Evolutionary conservation across 257 asterid species (phyloP).

Genomic region (Fraxinus quadrangulata): DNA sequence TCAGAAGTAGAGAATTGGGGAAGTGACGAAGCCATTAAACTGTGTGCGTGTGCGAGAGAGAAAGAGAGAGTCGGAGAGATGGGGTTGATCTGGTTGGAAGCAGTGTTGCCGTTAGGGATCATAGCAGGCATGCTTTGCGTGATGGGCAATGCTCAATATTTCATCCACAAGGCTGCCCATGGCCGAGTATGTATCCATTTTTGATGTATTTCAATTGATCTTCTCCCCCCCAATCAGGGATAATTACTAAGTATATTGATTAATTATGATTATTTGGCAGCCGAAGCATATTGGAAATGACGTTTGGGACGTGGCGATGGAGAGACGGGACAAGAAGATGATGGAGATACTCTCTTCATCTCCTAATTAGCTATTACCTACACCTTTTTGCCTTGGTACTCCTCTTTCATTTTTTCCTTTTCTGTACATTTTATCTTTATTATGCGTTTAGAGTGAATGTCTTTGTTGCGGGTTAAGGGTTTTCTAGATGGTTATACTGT

Average conservation of each 20-base stretch:
- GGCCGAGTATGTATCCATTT: conserved; percentile 64
- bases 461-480: not conserved
- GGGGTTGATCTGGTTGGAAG: conserved; percentile 62
- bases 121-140: conserved; percentile 93
- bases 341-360: conserved; percentile 65
- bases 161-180: conserved; percentile 84
- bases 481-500: not conserved
- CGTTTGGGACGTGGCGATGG: conserved; percentile 85
- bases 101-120: conserved; percentile 79
- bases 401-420: not conserved
- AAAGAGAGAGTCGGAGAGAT: not conserved
- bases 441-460: not conserved
- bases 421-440: too few relatives aligned
- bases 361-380: conserved; percentile 28
- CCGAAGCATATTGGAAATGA: conserved; percentile 95
- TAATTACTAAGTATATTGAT: not conserved
- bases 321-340: conserved; percentile 78
- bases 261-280: conserved; percentile 36
- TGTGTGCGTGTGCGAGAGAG: too few relatives aligned
- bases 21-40: too few relatives aligned
- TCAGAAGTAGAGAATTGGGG: too few relatives aligned
- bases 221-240: not conserved
- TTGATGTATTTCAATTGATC: too few relatives aligned
- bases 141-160: conserved; percentile 87
- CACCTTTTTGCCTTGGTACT: not conserved